phyloP scores from a whole-genome alignment of 768 basidiomycete species.

The Hysterangium stoloniferum region DNA sequence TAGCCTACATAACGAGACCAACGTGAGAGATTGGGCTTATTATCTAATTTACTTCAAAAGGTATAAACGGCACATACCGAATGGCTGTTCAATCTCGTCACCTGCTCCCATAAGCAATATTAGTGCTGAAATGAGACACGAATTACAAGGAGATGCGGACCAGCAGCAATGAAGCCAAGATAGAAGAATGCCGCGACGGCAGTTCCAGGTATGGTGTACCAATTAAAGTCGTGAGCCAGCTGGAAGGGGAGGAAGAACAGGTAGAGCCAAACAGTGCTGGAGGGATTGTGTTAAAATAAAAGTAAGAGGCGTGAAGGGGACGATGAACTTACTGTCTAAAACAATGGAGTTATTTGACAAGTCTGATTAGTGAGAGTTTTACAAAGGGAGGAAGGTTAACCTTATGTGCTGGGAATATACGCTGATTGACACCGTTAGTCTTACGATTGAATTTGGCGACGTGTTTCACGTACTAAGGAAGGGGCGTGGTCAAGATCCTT shows the following conservation, averaged over 20 bases:
- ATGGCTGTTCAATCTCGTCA: slow-evolving; percentile 64
- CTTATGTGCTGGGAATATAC: slow-evolving; percentile 60
- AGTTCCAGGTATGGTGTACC: slow-evolving; percentile 61
- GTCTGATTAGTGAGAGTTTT: slow-evolving; percentile 1
- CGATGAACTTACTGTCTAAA: slow-evolving; percentile 16
- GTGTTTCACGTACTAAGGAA: slow-evolving; percentile 49
- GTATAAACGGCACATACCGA: slow-evolving; percentile 35
- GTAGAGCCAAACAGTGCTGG: slow-evolving; percentile 60
- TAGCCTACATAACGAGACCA: slow-evolving; percentile 34
- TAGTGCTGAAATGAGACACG: slow-evolving; percentile 20
- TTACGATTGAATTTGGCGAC: not conserved
- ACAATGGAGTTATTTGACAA: slow-evolving; percentile 13
- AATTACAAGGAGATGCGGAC: slow-evolving; percentile 16
- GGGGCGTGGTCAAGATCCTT: slow-evolving; percentile 52
- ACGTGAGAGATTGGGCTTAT: not conserved
- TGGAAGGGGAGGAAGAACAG: slow-evolving; percentile 76
- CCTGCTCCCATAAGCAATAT: slow-evolving; percentile 17
- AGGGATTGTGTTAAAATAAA: not conserved
- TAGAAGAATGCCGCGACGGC: slow-evolving; percentile 63
- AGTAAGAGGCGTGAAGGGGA: not conserved
- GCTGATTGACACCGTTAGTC: slow-evolving; percentile 24
- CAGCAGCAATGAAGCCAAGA: slow-evolving; percentile 68
- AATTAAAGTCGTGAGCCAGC: slow-evolving; percentile 51
- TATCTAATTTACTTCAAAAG: not conserved
- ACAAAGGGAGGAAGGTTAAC: slow-evolving; percentile 21